phyloP scores from a whole-genome alignment of 352 stramenopile species.

The Pythium pyrilobum region DNA sequence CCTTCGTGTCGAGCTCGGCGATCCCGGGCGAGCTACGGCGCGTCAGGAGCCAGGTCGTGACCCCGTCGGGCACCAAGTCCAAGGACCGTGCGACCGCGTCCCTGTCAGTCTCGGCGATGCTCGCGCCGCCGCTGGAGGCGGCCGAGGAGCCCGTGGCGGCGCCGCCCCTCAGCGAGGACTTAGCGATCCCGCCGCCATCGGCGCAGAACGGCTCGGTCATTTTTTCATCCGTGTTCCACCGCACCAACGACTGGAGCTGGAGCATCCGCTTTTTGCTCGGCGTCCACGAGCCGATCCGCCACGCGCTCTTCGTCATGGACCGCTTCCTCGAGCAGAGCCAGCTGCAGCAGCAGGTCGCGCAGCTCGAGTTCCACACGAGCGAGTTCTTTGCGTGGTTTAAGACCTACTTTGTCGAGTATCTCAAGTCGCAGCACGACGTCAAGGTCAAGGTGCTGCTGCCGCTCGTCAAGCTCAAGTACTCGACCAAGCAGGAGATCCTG shows the following conservation, averaged over 20 bases:
- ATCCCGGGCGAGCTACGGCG: conserved; percentile 9
- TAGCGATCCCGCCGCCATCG: conserved; percentile 34
- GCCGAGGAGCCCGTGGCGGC: no score
- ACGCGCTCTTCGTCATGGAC: conserved; percentile 81
- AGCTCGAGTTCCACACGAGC: conserved; percentile 44
- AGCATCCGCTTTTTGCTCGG: conserved; percentile 68
- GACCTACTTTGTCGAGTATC: conserved; percentile 73
- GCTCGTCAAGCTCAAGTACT: conserved; percentile 52
- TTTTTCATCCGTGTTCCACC: conserved; percentile 62
- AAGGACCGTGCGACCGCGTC: conserved; percentile 6
- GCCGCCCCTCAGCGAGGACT: conserved; percentile 18
- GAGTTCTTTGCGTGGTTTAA: conserved; percentile 84
- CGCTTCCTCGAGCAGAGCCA: conserved; percentile 62
- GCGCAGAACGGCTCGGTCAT: conserved; percentile 54
- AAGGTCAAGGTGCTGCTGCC: conserved; percentile 64
- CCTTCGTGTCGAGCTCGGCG: conserved; percentile 7
- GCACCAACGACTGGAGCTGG: conserved; percentile 56
- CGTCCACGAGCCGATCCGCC: conserved; percentile 72
- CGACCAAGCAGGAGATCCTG: conserved; percentile 58
- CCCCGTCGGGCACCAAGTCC: neutral
- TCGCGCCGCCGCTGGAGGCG: no score
- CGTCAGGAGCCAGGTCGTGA: conserved; percentile 4
- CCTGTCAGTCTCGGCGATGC: no score
- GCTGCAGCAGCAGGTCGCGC: conserved; percentile 24
- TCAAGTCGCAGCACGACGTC: conserved; percentile 63